These are phyloP conservation scores for Botryotinia globosa DNA, from an alignment of 2,329 filamentous ascomycete genomes.

Conservation along the genomic window DNA sequence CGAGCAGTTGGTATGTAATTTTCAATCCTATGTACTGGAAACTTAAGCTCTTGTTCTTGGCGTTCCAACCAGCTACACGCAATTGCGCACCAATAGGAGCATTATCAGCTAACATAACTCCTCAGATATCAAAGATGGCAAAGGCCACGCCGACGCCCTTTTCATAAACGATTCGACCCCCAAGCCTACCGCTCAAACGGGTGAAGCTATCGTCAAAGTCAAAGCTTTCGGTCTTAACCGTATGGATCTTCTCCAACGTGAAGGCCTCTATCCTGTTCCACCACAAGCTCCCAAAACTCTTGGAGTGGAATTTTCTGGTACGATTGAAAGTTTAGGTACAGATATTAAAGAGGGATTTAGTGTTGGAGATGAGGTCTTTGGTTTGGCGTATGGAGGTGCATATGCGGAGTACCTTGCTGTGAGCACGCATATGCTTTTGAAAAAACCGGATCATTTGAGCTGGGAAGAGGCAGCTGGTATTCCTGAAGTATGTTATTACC, in stretches of 20 bases:
- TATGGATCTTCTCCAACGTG: constrained; percentile 77
- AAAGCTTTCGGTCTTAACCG: constrained; percentile 83
- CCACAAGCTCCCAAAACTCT: constrained; percentile 67
- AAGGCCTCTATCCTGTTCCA: constrained; percentile 69
- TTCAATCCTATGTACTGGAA: neutral
- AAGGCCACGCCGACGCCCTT: constrained; percentile 51
- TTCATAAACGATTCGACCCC: constrained; percentile 54
- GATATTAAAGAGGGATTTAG: constrained; percentile 57
- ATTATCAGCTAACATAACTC: neutral
- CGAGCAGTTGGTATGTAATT: constrained; percentile 33
- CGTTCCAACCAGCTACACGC: neutral
- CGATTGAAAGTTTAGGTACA: constrained; percentile 55
- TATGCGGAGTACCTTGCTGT: constrained; percentile 85
- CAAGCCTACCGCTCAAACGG: constrained; percentile 49
- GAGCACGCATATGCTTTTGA: constrained; percentile 74
- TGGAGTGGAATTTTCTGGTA: constrained; percentile 76
- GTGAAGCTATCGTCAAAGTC: constrained; percentile 78
- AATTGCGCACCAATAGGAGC: neutral
- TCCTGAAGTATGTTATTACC: constrained; percentile 60
- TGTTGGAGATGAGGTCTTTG: constrained; percentile 79
- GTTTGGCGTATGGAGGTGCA: constrained; percentile 83
- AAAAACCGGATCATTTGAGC: constrained; percentile 69
- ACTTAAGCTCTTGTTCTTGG: neutral
- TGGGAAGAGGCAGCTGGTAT: constrained; percentile 78
- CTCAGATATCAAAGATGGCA: constrained; percentile 51